Percentiles rank a stretch among this genome's conserved stretches.
phyloP scores from a whole-genome alignment of 345 rosid genomes.

The Sonneratia alba region DNA sequence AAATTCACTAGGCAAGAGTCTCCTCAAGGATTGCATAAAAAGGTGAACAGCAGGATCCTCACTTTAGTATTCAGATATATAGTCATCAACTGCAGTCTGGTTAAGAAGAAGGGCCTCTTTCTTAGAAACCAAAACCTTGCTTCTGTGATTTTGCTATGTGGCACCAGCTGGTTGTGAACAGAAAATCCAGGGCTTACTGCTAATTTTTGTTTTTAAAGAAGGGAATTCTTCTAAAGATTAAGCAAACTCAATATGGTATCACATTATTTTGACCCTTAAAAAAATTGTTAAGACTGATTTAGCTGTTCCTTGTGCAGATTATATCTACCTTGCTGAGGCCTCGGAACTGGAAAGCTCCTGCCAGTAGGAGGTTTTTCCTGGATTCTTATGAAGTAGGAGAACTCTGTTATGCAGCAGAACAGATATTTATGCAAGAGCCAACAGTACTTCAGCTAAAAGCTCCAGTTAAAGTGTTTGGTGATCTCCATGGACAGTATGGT shows the following conservation, averaged over 20 bases:
- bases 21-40: slow-evolving; percentile 95
- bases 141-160: neutral
- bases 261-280: neutral
- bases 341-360: slow-evolving; percentile 95
- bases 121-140: neutral
- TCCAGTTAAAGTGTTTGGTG: slow-evolving; percentile 92
- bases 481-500: slow-evolving; percentile 97
- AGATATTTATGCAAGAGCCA: slow-evolving; percentile 91
- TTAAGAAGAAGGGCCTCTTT: neutral
- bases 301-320: slow-evolving; percentile 44
- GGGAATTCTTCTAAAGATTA: neutral
- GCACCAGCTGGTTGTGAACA: neutral
- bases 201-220: neutral
- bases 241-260: neutral
- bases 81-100: neutral
- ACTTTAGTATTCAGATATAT: neutral
- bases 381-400: slow-evolving; percentile 98
- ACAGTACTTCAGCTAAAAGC: slow-evolving; percentile 96
- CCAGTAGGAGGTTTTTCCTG: slow-evolving; percentile 86
- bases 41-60: slow-evolving; percentile 32
- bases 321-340: slow-evolving; percentile 84
- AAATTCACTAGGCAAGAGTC: slow-evolving; percentile 77
- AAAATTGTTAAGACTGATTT: neutral
- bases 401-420: slow-evolving; percentile 97
- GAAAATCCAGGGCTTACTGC: neutral